A percentile compares a stretch with the other conserved stretches of the same genome.
Evolutionary conservation across 176 grass and related monocot species (phyloP).

Genomic region (Alopecurus myosuroides): DNA sequence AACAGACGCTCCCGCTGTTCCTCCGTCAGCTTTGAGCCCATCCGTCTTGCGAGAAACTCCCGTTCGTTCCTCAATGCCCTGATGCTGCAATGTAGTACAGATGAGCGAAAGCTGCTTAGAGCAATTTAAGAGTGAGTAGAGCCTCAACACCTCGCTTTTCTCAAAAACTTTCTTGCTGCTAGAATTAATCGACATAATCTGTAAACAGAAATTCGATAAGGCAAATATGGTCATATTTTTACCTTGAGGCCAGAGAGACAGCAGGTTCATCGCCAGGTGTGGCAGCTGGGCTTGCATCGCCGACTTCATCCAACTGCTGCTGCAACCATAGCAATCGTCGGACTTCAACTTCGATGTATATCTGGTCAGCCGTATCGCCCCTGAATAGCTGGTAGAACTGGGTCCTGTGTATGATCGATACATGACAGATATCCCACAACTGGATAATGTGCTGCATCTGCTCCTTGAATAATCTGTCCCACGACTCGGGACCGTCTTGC

Average conservation of each 20-base stretch:
- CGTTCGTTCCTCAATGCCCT: constrained; percentile 71
- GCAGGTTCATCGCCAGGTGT: constrained; percentile 52
- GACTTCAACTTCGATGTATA: constrained; percentile 90
- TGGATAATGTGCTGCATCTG: constrained; percentile 92
- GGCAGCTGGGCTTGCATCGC: constrained; percentile 60
- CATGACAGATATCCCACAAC: constrained; percentile 80
- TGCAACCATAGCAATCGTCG: constrained; percentile 75
- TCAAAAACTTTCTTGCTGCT: no score
- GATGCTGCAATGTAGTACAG: constrained; percentile 37
- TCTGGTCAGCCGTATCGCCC: constrained; percentile 81
- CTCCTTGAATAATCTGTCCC: constrained; percentile 59
- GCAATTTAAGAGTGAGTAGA: constrained; percentile 1
- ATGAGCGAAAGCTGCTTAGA: background rate
- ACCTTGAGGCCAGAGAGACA: constrained; percentile 75
- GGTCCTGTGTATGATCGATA: constrained; percentile 88
- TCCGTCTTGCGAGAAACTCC: constrained; percentile 73
- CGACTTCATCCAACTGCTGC: constrained; percentile 70
- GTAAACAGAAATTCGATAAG: background rate
- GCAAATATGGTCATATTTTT: background rate
- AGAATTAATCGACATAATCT: no score
- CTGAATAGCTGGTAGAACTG: constrained; percentile 91
- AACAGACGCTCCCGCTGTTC: constrained; percentile 68
- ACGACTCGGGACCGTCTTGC: constrained; percentile 54
- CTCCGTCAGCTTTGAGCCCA: constrained; percentile 64
- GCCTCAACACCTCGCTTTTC: no score